phyloP scores from a whole-genome alignment of 176 grass and related monocot species.

The Triticum monococcum region DNA sequence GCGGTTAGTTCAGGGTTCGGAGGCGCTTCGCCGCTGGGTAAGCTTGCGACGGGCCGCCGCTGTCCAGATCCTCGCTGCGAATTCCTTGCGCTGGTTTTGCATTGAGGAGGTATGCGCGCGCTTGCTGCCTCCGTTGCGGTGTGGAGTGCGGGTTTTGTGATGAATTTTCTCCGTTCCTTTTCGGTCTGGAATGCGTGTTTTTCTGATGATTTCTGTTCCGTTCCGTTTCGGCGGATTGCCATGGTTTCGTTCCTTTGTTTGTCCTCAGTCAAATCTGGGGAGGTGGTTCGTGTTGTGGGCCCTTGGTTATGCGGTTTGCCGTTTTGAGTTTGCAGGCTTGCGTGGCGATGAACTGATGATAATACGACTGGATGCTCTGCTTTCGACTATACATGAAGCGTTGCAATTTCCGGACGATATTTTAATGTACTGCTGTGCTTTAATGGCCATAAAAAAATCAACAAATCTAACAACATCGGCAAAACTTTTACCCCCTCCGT shows the following conservation, averaged over 20 bases:
- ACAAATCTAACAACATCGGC: neutral
- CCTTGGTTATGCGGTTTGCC: neutral
- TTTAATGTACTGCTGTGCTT: neutral
- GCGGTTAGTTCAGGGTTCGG: neutral
- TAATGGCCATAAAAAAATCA: neutral
- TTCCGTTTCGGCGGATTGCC: neutral
- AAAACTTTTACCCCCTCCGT: neutral
- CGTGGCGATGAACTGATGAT: neutral
- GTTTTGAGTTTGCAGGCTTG: neutral
- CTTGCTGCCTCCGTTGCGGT: neutral
- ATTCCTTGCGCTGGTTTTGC: neutral
- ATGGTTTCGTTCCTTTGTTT: neutral
- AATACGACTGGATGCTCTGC: neutral
- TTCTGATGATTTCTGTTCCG: neutral
- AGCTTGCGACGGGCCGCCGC: neutral
- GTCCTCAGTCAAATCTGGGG: neutral
- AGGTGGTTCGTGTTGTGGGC: neutral
- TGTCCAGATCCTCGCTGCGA: neutral
- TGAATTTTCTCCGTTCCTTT: neutral
- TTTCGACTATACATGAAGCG: constrained; percentile 3
- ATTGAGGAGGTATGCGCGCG: neutral
- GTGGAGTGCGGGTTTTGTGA: neutral
- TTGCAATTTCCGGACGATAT: neutral
- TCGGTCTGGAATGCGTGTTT: neutral
- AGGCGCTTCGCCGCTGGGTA: neutral